phyloP scores from a whole-genome alignment of 2,329 filamentous ascomycete genomes.

The Aspergillus tubingensis region DNA sequence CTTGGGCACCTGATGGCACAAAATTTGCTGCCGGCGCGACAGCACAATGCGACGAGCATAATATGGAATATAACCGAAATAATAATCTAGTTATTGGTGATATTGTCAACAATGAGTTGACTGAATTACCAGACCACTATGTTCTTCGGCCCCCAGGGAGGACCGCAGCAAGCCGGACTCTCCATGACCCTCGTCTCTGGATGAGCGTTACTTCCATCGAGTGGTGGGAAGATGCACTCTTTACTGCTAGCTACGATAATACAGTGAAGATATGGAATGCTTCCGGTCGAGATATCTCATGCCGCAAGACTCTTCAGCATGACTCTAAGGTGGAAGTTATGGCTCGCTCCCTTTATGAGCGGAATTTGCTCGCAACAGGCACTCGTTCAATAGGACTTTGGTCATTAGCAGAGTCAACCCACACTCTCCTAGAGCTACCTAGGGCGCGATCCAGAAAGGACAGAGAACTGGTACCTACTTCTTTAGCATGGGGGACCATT shows the following conservation, averaged over 20 bases:
- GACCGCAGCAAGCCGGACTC: constrained; percentile 44
- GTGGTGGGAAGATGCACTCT: constrained; percentile 53
- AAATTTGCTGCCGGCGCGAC: constrained; percentile 60
- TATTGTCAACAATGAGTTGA: constrained; percentile 41
- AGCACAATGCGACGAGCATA: constrained; percentile 55
- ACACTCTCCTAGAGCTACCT: constrained; percentile 32
- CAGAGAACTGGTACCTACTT: constrained; percentile 46
- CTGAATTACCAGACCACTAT: constrained; percentile 58
- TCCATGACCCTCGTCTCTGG: constrained; percentile 56
- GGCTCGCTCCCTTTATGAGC: constrained; percentile 44
- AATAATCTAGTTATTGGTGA: constrained; percentile 61
- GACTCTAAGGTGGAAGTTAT: constrained; percentile 55
- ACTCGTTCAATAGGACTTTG: constrained; percentile 41
- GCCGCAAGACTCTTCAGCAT: constrained; percentile 46
- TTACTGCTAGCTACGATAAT: constrained; percentile 58
- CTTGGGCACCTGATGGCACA: constrained; percentile 58
- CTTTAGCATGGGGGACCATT: constrained; percentile 51
- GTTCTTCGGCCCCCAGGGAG: constrained; percentile 44
- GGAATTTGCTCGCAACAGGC: constrained; percentile 52
- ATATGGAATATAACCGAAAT: constrained; percentile 62
- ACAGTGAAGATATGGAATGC: constrained; percentile 60
- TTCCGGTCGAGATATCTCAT: constrained; percentile 28
- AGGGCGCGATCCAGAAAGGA: constrained; percentile 27
- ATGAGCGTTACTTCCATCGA: constrained; percentile 58
- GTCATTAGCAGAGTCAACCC: constrained; percentile 23